phyloP scores from a whole-genome alignment of 169 alveolate species.

The Neospora caninum region DNA sequence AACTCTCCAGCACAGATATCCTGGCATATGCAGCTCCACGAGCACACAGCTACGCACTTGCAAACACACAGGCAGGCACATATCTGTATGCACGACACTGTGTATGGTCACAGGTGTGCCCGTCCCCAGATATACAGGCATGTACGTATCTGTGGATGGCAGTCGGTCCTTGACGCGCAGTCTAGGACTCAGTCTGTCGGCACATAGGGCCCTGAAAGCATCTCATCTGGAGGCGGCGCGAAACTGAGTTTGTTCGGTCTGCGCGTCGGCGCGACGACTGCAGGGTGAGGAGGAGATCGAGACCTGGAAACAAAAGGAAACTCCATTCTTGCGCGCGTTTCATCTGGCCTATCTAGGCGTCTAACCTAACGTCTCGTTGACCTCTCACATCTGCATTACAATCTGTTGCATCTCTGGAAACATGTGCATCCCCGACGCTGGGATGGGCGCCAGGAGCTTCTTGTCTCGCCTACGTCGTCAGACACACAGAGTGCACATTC shows the following conservation, averaged over 20 bases:
- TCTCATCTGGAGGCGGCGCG: constrained; percentile 69
- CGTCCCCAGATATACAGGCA: background rate
- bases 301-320: constrained; percentile 38
- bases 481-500: too few species aligned
- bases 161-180: background rate
- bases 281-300: constrained; percentile 50
- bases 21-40: background rate
- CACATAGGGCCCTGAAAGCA: constrained; percentile 66
- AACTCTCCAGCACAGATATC: background rate
- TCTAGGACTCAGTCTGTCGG: constrained; percentile 16
- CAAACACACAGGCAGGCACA: background rate
- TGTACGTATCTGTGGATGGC: background rate
- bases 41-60: background rate
- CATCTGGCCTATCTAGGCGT: too few species aligned
- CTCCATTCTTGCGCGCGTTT: background rate
- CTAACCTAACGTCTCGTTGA: background rate
- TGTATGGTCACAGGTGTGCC: background rate
- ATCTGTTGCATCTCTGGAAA: background rate
- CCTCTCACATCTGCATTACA: background rate
- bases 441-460: too few species aligned
- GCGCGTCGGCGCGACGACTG: constrained; percentile 36
- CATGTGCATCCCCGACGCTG: too few species aligned
- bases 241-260: constrained; percentile 53
- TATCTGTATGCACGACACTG: background rate
- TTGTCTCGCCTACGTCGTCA: too few species aligned